These are phyloP conservation scores for Trichoderma endophyticum DNA, from an alignment of 2,329 filamentous ascomycete species.

Conservation along the genomic window DNA sequence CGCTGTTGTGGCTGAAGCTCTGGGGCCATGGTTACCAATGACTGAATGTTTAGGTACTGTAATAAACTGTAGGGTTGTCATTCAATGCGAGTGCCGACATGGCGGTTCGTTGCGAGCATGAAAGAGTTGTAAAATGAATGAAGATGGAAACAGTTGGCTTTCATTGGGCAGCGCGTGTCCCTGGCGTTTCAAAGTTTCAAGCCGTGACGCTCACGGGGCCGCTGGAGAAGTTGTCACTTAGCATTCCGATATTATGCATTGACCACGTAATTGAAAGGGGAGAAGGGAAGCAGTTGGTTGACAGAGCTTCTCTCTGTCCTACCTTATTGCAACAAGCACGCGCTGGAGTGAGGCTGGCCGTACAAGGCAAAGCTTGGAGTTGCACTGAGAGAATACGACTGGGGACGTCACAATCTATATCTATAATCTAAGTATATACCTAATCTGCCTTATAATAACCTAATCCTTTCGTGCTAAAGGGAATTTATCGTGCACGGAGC, in stretches of 20 bases:
- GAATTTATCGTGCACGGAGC: background rate
- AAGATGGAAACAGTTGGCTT: background rate
- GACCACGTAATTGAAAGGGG: background rate
- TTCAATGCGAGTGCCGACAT: background rate
- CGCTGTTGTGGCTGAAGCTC: background rate
- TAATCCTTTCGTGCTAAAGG: background rate
- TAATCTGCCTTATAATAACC: background rate
- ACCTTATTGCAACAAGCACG: background rate
- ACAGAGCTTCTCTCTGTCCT: background rate
- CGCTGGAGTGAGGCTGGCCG: background rate
- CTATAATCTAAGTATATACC: background rate
- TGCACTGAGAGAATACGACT: background rate
- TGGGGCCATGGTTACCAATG: background rate
- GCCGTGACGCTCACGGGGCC: background rate
- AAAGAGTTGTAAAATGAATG: background rate
- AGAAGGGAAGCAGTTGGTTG: background rate
- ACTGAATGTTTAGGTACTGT: background rate
- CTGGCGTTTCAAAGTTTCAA: background rate
- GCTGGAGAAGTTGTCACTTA: background rate
- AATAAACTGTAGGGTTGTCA: background rate
- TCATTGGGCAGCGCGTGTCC: background rate
- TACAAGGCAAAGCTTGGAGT: background rate
- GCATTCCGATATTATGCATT: background rate
- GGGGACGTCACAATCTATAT: background rate
- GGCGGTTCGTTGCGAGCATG: background rate